Evolutionary conservation across 306 rosid species (phyloP).

Genomic region (Casuarina glauca): DNA sequence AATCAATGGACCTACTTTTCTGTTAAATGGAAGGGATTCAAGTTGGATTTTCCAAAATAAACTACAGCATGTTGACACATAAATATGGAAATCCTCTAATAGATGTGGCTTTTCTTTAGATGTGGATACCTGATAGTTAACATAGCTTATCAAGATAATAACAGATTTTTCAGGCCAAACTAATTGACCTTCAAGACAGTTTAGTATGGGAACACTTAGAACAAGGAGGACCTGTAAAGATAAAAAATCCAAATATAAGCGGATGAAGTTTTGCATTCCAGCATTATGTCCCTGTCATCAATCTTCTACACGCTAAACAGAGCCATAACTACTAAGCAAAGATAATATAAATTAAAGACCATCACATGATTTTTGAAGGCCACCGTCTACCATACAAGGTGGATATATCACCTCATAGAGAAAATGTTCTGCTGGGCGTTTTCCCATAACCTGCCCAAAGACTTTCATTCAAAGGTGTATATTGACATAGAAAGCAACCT

Average conservation of each 20-base stretch:
- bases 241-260: background rate
- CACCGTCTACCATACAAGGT: background rate
- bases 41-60: too few species aligned
- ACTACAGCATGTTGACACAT: background rate
- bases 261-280: constrained; percentile 1
- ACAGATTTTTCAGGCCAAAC: background rate
- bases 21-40: too few species aligned
- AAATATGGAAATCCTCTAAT: background rate
- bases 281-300: background rate
- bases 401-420: background rate
- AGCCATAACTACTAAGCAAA: background rate
- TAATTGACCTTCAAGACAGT: background rate
- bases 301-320: constrained; percentile 4
- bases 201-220: background rate
- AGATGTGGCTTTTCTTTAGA: background rate
- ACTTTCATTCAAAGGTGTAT: background rate
- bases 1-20: too few species aligned
- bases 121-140: background rate
- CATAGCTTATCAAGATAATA: background rate
- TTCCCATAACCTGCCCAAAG: constrained; percentile 2
- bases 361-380: background rate
- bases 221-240: background rate
- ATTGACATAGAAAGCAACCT: constrained; percentile 2
- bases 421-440: background rate
- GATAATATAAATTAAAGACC: background rate